Conservation (phyloP, 139 green algal species). For the Picocystis salinarum region DNA sequence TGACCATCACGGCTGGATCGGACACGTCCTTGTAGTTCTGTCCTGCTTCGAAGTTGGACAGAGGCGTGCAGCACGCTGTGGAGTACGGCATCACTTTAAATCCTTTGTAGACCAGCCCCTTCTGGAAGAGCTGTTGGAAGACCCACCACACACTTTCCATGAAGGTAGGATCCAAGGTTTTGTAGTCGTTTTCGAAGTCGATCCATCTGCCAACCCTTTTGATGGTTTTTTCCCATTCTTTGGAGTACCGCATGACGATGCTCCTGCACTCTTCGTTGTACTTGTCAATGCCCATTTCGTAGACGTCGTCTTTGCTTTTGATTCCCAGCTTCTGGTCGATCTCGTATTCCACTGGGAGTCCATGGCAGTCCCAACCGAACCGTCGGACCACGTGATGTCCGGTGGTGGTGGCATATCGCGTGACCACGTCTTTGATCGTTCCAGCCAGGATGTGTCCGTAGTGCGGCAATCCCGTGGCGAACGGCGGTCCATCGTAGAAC, state of each 20-base stretch:
- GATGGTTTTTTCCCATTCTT: slow-evolving; percentile 87
- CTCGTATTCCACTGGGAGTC: slow-evolving; percentile 95
- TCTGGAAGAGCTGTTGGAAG: slow-evolving; percentile 82
- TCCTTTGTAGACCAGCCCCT: slow-evolving; percentile 88
- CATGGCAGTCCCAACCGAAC: slow-evolving; percentile 89
- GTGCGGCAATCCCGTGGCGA: slow-evolving; percentile 93
- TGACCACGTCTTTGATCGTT: slow-evolving; percentile 98
- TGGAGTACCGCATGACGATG: slow-evolving; percentile 83
- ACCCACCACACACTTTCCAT: slow-evolving; percentile 98
- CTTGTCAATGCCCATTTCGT: slow-evolving; percentile 80
- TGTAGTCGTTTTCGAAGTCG: slow-evolving; percentile 99
- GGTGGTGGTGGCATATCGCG: slow-evolving; percentile 66
- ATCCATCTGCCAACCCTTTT: slow-evolving; percentile 92
- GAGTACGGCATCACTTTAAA: slow-evolving; percentile 99
- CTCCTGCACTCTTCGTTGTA: slow-evolving; percentile 98
- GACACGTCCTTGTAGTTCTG: slow-evolving; percentile 93
- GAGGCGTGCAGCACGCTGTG: slow-evolving; percentile 71
- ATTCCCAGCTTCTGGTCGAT: slow-evolving; percentile 96
- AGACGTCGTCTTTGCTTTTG: slow-evolving; percentile 65
- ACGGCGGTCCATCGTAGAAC: slow-evolving; percentile 97
- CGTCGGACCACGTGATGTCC: slow-evolving; percentile 67
- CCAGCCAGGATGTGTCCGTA: slow-evolving; percentile 95
- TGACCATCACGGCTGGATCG: slow-evolving; percentile 51
- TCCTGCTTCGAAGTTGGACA: slow-evolving; percentile 97
- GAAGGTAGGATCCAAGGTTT: slow-evolving; percentile 87